Base-by-base conservation (phyloP, 2,329 filamentous ascomycete genomes). In the Clonostachys sp. region DNA sequence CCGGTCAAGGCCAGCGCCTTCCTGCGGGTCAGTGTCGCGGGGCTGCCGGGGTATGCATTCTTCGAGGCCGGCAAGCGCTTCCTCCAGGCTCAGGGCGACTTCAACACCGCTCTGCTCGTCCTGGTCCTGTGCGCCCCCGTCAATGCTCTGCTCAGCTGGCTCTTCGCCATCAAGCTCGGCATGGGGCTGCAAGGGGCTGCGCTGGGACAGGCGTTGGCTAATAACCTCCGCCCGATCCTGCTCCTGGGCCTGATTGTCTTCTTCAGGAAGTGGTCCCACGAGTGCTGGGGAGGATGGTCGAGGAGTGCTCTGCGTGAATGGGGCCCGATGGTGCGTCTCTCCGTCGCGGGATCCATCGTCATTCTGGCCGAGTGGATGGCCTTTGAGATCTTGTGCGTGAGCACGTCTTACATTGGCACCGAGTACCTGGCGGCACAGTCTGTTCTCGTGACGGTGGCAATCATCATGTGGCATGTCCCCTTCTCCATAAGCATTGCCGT, bases 1-100 rank as follows among this genome's bases (percentile, higher is more conserved):
- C 74, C 75, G 3, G 55, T 68, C 34, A 69, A 73, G 51, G 77
- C 76, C 0, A 74, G 76, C 12, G 61, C 60, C 1, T 81, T 78
- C 48, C 55, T 80, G 34, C 63, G 67, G 5, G 65, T 75, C 34
- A 70, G 74, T 39, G 61, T 80, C 3, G 57, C 76, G 7, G 74
- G 76, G 0, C 62, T 77, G 2, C 77, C 77, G 1, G 76, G 75
- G 4, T 80, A 78, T 47, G 75, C 73, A 2, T 67, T 68, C 4
- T 81, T 80, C 33, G 77, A 80, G 51, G 73, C 73, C 0, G 63
- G 73, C 2, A 81, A 80, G 55, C 65, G 77, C 1, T 80, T 78
- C 51, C 65, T 78, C 4, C 76, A 80, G 54, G 73, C 77, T 0
- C 77, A 80, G 51, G 76, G 77, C 2, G 64, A 76, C 34, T 80